These are phyloP conservation scores for Coemansia sp. DNA, from an alignment of 192 early-diverging fungal genomes.

Conservation along the genomic window DNA sequence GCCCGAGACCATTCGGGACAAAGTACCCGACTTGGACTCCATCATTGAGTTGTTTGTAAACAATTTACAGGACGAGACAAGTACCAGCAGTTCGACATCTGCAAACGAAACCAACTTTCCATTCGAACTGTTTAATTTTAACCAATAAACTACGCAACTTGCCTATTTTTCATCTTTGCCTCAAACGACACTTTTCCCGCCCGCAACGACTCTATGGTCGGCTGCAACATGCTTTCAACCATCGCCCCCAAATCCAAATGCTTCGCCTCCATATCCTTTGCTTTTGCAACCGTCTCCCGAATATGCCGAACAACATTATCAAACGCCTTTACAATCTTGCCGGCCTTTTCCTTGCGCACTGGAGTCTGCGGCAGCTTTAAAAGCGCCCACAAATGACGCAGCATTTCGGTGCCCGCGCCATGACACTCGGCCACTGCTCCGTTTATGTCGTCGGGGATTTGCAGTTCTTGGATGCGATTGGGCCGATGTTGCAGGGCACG, in stretches of 20 bases:
- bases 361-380: slow-evolving; percentile 33
- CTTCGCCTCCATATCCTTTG: slow-evolving; percentile 32
- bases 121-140: too few species aligned
- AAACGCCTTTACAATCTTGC: slow-evolving; percentile 46
- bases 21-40: too few species aligned
- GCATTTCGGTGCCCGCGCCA: slow-evolving; percentile 53
- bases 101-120: too few species aligned
- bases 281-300: slow-evolving; percentile 32
- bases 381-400: slow-evolving; percentile 53
- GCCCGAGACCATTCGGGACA: too few species aligned
- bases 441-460: slow-evolving; percentile 31
- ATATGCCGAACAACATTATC: slow-evolving; percentile 27
- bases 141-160: too few species aligned
- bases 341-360: slow-evolving; percentile 33
- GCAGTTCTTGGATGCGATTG: slow-evolving; percentile 46
- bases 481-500: slow-evolving; percentile 20
- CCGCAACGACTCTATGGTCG: slow-evolving; percentile 32
- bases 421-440: slow-evolving; percentile 46
- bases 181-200: slow-evolving; percentile 30
- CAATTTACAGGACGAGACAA: too few species aligned
- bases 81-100: too few species aligned
- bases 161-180: background rate
- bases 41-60: too few species aligned
- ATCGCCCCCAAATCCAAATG: slow-evolving; percentile 25
- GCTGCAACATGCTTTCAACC: slow-evolving; percentile 51